Evolutionary conservation across 345 rosid species (phyloP).

Genomic region (Leavenworthia alabamica): DNA sequence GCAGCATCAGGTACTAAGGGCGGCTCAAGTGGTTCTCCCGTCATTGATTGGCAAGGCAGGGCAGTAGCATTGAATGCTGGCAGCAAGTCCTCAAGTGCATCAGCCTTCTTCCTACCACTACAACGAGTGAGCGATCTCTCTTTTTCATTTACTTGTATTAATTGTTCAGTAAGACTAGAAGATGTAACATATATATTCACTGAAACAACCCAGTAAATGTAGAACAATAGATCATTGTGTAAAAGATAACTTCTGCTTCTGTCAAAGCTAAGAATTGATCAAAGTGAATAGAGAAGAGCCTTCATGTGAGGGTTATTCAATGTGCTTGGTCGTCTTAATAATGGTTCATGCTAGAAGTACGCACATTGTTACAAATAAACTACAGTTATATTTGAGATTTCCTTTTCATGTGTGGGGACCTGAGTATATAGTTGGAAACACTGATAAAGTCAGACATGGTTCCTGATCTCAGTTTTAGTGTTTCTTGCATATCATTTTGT

Average conservation of each 20-base stretch:
- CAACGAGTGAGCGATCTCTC: slow-evolving; percentile 53
- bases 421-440: slow-evolving; percentile 3
- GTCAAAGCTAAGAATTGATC: background rate
- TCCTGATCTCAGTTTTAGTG: background rate
- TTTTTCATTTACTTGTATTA: background rate
- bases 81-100: slow-evolving; percentile 77
- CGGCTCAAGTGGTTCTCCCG: slow-evolving; percentile 99
- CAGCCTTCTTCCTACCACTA: slow-evolving; percentile 85
- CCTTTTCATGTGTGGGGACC: slow-evolving; percentile 8
- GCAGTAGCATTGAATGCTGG: slow-evolving; percentile 99
- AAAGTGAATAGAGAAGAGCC: background rate
- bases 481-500: background rate
- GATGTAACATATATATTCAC: background rate
- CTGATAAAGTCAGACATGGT: slow-evolving; percentile 7
- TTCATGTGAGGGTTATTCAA: background rate
- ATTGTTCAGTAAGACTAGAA: slow-evolving; percentile 5
- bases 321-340: background rate
- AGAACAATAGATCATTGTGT: background rate
- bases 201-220: background rate
- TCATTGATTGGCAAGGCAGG: slow-evolving; percentile 90
- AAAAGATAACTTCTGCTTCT: slow-evolving; percentile 5
- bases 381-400: background rate
- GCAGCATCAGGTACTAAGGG: slow-evolving; percentile 98
- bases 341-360: background rate
- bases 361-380: background rate